Conservation (phyloP, 345 rosid species). For the Sisymbrium irio region DNA sequence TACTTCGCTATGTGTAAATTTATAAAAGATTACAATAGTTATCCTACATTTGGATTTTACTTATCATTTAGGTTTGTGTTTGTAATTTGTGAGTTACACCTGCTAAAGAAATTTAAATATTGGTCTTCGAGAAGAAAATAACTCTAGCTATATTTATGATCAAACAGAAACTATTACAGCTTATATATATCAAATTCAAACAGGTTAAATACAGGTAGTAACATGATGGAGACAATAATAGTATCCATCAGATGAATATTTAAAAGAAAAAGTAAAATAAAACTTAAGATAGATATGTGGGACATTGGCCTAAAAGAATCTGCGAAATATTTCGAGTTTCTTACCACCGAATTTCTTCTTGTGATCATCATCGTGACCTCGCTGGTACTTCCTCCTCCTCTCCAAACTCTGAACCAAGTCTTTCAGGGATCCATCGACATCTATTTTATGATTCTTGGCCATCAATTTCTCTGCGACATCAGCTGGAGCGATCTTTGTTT, state of each 20-base stretch:
- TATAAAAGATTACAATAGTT: background rate
- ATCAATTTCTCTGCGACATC: conserved; percentile 43
- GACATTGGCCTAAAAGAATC: background rate
- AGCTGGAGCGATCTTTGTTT: conserved; percentile 39
- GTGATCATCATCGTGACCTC: background rate
- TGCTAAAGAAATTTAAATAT: background rate
- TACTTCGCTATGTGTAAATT: background rate
- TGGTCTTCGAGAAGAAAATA: background rate
- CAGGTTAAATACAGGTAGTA: background rate
- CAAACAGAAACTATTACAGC: background rate
- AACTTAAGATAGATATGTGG: background rate
- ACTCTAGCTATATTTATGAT: background rate
- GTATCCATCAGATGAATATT: background rate
- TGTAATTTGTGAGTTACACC: background rate
- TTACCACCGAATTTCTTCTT: conserved; percentile 4
- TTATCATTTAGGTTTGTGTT: background rate
- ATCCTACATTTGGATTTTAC: background rate
- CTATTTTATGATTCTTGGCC: conserved; percentile 28
- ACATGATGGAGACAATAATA: background rate
- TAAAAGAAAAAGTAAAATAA: too few species aligned
- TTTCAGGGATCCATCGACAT: conserved; percentile 24
- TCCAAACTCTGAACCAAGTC: conserved; percentile 36
- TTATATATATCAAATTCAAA: background rate
- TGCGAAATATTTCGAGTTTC: background rate
- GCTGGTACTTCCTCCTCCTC: conserved; percentile 13